A percentile compares a stretch with the other conserved stretches of the same genome.
These are phyloP conservation scores for Ustilaginoidea virens DNA, from an alignment of 2,329 filamentous ascomycete species.

Conservation along the genomic window DNA sequence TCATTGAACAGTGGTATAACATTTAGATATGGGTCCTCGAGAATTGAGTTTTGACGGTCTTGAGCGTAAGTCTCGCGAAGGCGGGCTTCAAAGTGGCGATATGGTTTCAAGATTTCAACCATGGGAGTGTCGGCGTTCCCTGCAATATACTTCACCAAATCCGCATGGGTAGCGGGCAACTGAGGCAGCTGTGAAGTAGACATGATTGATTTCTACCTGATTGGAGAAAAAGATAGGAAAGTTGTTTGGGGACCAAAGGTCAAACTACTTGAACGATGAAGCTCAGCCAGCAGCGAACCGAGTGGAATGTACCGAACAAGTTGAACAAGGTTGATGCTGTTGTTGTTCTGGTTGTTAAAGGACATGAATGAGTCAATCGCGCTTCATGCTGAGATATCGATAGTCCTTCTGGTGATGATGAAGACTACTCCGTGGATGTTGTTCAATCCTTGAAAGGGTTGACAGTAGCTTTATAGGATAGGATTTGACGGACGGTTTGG, in stretches of 20 bases:
- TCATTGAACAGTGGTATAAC: conserved; percentile 49
- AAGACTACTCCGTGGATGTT: not conserved
- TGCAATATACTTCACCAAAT: conserved; percentile 37
- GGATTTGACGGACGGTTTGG: not conserved
- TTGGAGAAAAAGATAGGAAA: not conserved
- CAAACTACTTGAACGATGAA: not conserved
- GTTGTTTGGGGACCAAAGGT: not conserved
- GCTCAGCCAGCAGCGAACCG: too few species aligned
- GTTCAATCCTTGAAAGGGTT: too few species aligned
- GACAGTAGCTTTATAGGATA: too few species aligned
- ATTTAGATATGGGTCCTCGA: conserved; percentile 44
- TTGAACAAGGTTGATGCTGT: too few species aligned
- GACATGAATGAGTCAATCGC: too few species aligned
- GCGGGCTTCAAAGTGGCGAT: conserved; percentile 49
- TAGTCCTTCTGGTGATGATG: too few species aligned
- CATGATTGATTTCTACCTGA: too few species aligned
- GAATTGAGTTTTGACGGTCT: conserved; percentile 40
- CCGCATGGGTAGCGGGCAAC: conserved; percentile 29
- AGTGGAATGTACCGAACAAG: too few species aligned
- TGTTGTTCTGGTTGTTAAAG: too few species aligned
- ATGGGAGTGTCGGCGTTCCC: conserved; percentile 38
- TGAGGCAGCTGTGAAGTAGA: conserved; percentile 22
- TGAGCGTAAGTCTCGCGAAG: conserved; percentile 56
- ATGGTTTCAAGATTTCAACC: conserved; percentile 45
- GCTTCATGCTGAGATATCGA: too few species aligned